phyloP scores from a whole-genome alignment of 2,329 filamentous ascomycete species.

The Sarocladium kiliense region DNA sequence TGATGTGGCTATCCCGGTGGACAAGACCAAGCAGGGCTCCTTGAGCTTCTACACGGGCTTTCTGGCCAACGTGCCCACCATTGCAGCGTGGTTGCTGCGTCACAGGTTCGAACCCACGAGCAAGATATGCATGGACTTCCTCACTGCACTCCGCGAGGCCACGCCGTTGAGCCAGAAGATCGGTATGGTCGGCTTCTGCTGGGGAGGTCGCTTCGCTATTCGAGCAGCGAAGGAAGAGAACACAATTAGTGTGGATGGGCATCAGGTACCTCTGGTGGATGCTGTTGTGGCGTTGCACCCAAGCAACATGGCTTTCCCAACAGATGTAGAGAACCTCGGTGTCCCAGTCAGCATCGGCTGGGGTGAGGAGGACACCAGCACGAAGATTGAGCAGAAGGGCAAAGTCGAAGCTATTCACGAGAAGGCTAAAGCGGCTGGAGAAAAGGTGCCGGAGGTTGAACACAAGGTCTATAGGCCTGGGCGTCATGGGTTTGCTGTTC shows the following conservation, averaged over 20 bases:
- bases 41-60: not conserved
- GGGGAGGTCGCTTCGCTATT: constrained; percentile 52
- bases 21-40: constrained; percentile 8
- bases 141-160: constrained; percentile 11
- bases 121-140: constrained; percentile 11
- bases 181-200: constrained; percentile 55
- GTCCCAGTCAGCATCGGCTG: constrained; percentile 19
- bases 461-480: constrained; percentile 23
- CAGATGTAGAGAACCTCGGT: constrained; percentile 36
- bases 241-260: constrained; percentile 19
- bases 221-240: constrained; percentile 26
- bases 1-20: not conserved
- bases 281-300: constrained; percentile 48
- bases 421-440: constrained; percentile 20
- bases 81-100: constrained; percentile 4
- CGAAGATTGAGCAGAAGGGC: constrained; percentile 25
- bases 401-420: constrained; percentile 26
- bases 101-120: constrained; percentile 8
- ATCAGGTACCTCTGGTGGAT: constrained; percentile 36
- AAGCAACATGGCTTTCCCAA: constrained; percentile 37
- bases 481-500: constrained; percentile 35
- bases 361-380: constrained; percentile 22
- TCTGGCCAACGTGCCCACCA: constrained; percentile 4
- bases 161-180: constrained; percentile 25
- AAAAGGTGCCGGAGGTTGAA: constrained; percentile 19